Conservation (phyloP, 805 yeast genomes). For the Helenozyma rhizophorensis region DNA sequence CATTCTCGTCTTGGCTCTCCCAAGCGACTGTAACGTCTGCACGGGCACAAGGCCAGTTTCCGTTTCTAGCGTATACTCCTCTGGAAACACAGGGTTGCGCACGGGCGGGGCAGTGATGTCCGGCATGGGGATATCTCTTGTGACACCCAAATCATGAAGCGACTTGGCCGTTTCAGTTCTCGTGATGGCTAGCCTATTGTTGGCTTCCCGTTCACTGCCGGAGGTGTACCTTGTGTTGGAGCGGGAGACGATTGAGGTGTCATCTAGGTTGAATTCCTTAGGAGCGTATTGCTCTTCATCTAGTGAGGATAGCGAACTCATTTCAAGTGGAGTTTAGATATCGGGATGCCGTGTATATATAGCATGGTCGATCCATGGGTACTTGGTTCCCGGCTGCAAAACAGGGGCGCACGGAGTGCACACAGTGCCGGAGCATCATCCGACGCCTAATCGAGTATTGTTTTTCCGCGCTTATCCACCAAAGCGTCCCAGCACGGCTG, state of each 20-base stretch:
- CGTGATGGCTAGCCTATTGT: conserved; percentile 16
- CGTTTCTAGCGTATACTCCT: conserved; percentile 86
- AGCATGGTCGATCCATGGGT: conserved; percentile 3
- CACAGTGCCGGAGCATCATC: conserved; percentile 1
- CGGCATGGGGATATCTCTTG: conserved; percentile 48
- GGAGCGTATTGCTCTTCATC: conserved; percentile 9
- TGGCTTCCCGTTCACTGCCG: background rate
- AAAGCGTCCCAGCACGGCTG: no score
- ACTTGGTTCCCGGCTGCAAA: background rate
- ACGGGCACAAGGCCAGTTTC: conserved; percentile 85
- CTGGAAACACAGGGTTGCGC: conserved; percentile 78
- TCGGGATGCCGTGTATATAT: no score
- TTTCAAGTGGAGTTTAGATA: no score
- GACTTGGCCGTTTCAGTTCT: conserved; percentile 75
- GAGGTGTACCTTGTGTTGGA: background rate
- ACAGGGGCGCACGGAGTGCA: background rate
- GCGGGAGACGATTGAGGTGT: no score
- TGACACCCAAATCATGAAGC: conserved; percentile 57
- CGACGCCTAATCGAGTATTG: no score
- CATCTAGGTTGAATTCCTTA: conserved; percentile 4
- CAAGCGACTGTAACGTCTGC: conserved; percentile 61
- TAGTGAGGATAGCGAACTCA: background rate
- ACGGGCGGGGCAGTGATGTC: conserved; percentile 46
- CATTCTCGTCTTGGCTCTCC: conserved; percentile 39
- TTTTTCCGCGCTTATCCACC: no score